Percentiles rank a stretch among this genome's conserved stretches.
These are phyloP conservation scores for Myrica gale DNA, from an alignment of 306 rosid genomes.

Conservation along the genomic window DNA sequence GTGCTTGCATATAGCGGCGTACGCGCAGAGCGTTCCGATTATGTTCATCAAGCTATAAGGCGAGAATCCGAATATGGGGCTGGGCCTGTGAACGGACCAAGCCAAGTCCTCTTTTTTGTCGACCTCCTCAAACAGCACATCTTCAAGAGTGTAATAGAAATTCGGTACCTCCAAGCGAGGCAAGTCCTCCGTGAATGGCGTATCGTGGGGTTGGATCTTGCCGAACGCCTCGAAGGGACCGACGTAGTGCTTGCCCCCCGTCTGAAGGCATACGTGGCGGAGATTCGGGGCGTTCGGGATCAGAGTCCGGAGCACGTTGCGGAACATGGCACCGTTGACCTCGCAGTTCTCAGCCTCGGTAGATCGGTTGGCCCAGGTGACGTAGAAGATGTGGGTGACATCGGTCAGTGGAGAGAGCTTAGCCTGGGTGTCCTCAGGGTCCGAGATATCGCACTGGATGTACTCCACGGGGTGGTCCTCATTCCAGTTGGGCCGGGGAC, in stretches of 20 bases:
- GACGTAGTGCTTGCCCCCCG: constrained; percentile 56
- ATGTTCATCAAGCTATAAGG: constrained; percentile 70
- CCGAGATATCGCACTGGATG: constrained; percentile 68
- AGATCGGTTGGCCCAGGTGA: constrained; percentile 47
- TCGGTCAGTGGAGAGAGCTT: constrained; percentile 62
- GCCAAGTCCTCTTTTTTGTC: constrained; percentile 48
- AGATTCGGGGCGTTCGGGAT: constrained; percentile 63
- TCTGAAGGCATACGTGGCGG: constrained; percentile 68
- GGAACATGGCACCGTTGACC: constrained; percentile 56
- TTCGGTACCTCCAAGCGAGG: constrained; percentile 54
- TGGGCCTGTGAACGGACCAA: constrained; percentile 65
- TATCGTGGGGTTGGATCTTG: constrained; percentile 41
- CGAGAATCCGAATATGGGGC: constrained; percentile 55
- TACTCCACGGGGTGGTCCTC: constrained; percentile 63
- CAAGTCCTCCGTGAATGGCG: constrained; percentile 69
- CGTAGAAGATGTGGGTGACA: constrained; percentile 72
- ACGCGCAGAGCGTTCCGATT: constrained; percentile 47
- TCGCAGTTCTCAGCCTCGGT: constrained; percentile 55
- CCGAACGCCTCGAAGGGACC: constrained; percentile 47
- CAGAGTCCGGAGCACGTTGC: constrained; percentile 49
- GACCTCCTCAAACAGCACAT: constrained; percentile 47
- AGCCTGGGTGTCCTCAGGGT: constrained; percentile 41
- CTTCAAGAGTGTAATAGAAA: constrained; percentile 60
- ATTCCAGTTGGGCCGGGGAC: constrained; percentile 69
- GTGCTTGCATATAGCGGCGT: constrained; percentile 74